Conservation (phyloP, 371 early-diverging fungal genomes). For the Funneliformis caledonium region DNA sequence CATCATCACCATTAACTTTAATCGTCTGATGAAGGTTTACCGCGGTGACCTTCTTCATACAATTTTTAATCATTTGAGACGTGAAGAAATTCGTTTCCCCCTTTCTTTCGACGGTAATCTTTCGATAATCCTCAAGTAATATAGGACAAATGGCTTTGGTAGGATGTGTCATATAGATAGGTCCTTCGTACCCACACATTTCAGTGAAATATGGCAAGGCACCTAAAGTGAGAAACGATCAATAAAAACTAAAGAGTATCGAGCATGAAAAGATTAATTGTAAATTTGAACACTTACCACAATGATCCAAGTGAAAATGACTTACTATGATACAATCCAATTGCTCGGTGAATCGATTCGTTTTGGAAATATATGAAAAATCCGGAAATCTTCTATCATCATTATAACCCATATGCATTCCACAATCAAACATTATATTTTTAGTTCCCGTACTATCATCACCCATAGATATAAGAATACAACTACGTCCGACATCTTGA, state of each 20-base stretch:
- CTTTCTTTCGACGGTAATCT: slow-evolving; percentile 85
- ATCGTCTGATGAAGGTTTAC: slow-evolving; percentile 90
- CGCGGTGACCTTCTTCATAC: slow-evolving; percentile 90
- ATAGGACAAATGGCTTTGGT: slow-evolving; percentile 95
- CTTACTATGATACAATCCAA: slow-evolving; percentile 93
- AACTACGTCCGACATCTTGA: slow-evolving; percentile 94
- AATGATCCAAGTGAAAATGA: slow-evolving; percentile 98
- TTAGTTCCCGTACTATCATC: slow-evolving; percentile 54
- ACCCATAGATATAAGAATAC: slow-evolving; percentile 87
- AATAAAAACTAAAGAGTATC: neutral
- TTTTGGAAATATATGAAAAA: slow-evolving; percentile 91
- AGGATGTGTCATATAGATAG: slow-evolving; percentile 96
- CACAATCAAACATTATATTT: slow-evolving; percentile 98
- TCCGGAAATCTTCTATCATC: slow-evolving; percentile 98
- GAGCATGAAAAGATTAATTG: neutral
- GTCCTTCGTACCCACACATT: slow-evolving; percentile 92
- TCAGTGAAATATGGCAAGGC: slow-evolving; percentile 96
- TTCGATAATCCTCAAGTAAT: slow-evolving; percentile 90
- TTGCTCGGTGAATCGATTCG: slow-evolving; percentile 81
- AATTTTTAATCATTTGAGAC: slow-evolving; percentile 80
- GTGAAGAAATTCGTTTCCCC: slow-evolving; percentile 90
- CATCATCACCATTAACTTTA: slow-evolving; percentile 68
- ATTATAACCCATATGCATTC: slow-evolving; percentile 98
- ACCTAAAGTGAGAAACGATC: neutral
- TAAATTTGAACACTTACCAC: slow-evolving; percentile 58